Evolutionary conservation across 768 basidiomycete species (phyloP), one percentile per base, ranked within the genome.

Genomic region (Lenzites betulinus): DNA sequence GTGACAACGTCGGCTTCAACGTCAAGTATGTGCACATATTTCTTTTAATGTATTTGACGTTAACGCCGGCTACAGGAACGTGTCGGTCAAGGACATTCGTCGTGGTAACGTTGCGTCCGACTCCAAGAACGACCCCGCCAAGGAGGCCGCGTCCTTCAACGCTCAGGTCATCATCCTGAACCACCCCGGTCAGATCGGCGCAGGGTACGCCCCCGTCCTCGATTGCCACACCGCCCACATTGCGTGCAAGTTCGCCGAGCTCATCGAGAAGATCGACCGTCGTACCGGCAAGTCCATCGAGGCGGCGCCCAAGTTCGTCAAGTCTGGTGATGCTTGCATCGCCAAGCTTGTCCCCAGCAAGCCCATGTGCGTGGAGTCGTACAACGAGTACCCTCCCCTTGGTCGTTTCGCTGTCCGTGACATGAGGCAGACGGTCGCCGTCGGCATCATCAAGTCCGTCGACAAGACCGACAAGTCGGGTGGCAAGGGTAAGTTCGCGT

Each of bases 211-310:
- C 46, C 96, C 96, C 56, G 97, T 99, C 66, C 89, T 99, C 70
- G 97, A 99, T 82, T 99, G 97, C 81, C 97, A 99, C 87, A 99
- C 96, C 64, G 96, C 96, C 77, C 96, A 98, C 86, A 97, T 98
- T 73, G 96, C 95, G 65, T 98, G 96, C 90, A 98, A 97, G 82
- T 98, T 99, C 80, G 85, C 93, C 66, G 95, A 97, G 79, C 88
- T 98, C 77, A 82, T 95, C 72, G 95, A 98, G 87, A 99, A 97
- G 88, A 96, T 99, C 75, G 97, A 98, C 81, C 93, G 96, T 76
- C 94, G 96, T 76, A 90, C 92, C 74, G 96, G 96, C 78, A 98
- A 98, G 82, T 82, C 84, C 51, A 83, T 97, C 60, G 95, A 97
- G 78, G 79, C 81, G 71, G 28, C 75, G 58, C 97, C 97, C 80